A percentile compares a stretch with the other conserved stretches of the same genome.
These are phyloP conservation scores for Huntiella decipiens DNA, from an alignment of 2,329 filamentous ascomycete genomes.

Conservation along the genomic window DNA sequence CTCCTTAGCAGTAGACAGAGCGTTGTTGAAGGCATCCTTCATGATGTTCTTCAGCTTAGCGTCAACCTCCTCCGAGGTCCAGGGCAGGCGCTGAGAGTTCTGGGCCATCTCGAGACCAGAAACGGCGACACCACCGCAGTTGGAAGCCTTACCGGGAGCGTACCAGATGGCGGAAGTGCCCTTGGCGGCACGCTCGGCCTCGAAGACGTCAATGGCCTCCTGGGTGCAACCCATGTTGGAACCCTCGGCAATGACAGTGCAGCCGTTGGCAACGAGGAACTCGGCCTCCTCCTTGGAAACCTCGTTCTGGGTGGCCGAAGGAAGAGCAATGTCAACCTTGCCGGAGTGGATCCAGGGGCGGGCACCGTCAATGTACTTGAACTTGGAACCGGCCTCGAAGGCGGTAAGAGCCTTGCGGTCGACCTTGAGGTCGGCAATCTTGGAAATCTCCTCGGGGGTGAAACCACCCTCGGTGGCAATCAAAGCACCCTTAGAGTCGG, in stretches of 20 bases:
- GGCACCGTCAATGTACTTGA: conserved; percentile 72
- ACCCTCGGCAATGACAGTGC: conserved; percentile 80
- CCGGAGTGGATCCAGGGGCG: conserved; percentile 85
- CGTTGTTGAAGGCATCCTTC: conserved; percentile 82
- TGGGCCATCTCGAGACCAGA: conserved; percentile 98
- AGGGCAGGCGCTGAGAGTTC: conserved; percentile 73
- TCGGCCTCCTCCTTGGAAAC: conserved; percentile 80
- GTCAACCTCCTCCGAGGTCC: conserved; percentile 83
- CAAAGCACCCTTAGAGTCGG: conserved; percentile 74
- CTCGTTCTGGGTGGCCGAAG: conserved; percentile 94
- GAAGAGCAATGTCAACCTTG: conserved; percentile 78
- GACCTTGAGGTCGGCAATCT: conserved; percentile 74
- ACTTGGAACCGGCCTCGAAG: conserved; percentile 45
- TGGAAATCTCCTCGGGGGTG: conserved; percentile 57
- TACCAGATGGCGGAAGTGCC: conserved; percentile 68
- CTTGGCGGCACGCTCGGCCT: conserved; percentile 55
- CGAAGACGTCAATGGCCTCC: conserved; percentile 84
- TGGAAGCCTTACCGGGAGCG: conserved; percentile 89
- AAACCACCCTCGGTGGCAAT: conserved; percentile 57
- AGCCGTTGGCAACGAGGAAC: conserved; percentile 56
- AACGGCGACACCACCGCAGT: conserved; percentile 92
- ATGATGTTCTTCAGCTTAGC: conserved; percentile 82
- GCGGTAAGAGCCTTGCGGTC: conserved; percentile 65
- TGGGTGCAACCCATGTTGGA: conserved; percentile 99
- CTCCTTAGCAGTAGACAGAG: conserved; percentile 71